These are phyloP conservation scores for Rhizopus sp. DNA, from an alignment of 371 early-diverging fungal species.

Conservation along the genomic window DNA sequence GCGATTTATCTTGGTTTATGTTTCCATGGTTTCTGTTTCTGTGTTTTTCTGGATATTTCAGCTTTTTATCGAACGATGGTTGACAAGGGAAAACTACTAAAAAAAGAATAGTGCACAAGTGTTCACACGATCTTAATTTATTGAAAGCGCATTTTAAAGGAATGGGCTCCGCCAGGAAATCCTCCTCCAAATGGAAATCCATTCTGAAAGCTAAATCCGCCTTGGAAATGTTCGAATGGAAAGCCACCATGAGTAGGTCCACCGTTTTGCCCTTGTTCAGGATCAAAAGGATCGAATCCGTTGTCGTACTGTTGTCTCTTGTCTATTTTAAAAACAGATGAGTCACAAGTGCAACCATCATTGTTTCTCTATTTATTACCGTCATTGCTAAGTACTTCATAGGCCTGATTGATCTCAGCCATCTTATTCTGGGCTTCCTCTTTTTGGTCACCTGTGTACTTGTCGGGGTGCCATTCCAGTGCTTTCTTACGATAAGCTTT, in stretches of 20 bases:
- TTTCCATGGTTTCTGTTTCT: too few species aligned
- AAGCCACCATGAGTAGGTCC: slow-evolving; percentile 38
- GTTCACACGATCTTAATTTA: neutral
- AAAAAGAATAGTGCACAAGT: too few species aligned
- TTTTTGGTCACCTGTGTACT: slow-evolving; percentile 78
- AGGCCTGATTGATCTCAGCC: slow-evolving; percentile 90
- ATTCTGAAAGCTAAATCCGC: slow-evolving; percentile 30
- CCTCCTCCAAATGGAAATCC: slow-evolving; percentile 22
- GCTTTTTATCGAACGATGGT: too few species aligned
- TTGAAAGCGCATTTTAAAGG: slow-evolving; percentile 24
- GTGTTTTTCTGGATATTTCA: too few species aligned
- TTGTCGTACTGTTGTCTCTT: slow-evolving; percentile 78
- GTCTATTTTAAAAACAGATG: slow-evolving; percentile 32
- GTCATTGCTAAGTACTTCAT: slow-evolving; percentile 85
- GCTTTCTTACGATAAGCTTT: slow-evolving; percentile 90
- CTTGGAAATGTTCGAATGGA: slow-evolving; percentile 42
- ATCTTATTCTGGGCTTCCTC: slow-evolving; percentile 86
- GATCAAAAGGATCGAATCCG: slow-evolving; percentile 95
- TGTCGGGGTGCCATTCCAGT: slow-evolving; percentile 87
- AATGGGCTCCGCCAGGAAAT: slow-evolving; percentile 13
- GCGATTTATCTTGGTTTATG: too few species aligned
- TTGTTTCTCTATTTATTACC: slow-evolving; percentile 32
- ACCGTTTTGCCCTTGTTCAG: slow-evolving; percentile 51
- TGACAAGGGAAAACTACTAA: too few species aligned
- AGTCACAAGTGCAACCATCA: neutral